Base-by-base conservation (phyloP, 345 rosid species). In the Camelina laxa region DNA sequence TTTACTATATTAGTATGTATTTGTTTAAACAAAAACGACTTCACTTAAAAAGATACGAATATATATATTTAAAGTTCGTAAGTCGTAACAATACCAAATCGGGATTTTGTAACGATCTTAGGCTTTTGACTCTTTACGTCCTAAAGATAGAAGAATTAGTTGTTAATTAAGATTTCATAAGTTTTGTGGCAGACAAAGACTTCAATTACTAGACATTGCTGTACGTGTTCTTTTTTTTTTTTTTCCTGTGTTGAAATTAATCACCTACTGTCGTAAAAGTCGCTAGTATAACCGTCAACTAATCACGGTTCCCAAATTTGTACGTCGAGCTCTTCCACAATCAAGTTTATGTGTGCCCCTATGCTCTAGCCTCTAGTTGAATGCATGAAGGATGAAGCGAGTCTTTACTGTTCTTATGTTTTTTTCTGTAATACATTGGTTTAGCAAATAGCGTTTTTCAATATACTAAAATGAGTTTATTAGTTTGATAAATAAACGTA, bases 151-250 rank as follows among this genome's bases (percentile, higher is more conserved):
- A 53, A 54, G 59, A 45, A 30, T 48, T 65, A 16, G 66, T 76
- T 76, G 66, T 76, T 76, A n/a, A n/a, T n/a, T n/a, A 70, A 76
- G 80, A 75, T 68, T 69, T 68, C 65, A 54, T 61, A 54, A n/a
- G 58, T 55, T 76, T 63, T 70, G 68, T 76, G 80, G 80, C 80
- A 76, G 80, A 76, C 75, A 76, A 70, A 12, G 75, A 76, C 75
- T 76, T 63, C 13, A 45, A 24, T 63, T 69, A 76, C 65, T 55
- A 27, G 65, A 69, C 53, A 47, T 35, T 45, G 53, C 17, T 69
- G 63, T 67, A 24, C 27, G 27, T 27, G 30, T 27, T 27, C 30
- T 27, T 27, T 24, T 22, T 27, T 44, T 35, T n/a, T n/a, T n/a
- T n/a, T n/a, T n/a, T n/a, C n/a, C 4, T 54, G 30, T 16, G 75